A percentile compares a stretch with the other conserved stretches of the same genome.
Conservation (phyloP, 768 basidiomycete genomes). For the Sarcomyxa edulis region DNA sequence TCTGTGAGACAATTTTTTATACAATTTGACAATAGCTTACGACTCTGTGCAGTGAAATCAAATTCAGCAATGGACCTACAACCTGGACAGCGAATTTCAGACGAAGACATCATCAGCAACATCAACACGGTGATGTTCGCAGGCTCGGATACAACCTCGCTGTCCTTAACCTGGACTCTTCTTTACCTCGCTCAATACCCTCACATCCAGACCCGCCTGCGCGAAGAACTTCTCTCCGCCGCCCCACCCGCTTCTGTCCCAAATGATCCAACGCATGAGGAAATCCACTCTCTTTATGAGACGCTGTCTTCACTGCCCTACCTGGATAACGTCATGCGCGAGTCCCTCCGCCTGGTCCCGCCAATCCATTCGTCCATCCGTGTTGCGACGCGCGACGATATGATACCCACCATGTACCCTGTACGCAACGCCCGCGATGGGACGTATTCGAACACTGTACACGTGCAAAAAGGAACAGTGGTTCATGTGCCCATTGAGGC, state of each 20-base stretch:
- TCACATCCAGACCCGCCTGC: conserved; percentile 62
- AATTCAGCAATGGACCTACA: conserved; percentile 70
- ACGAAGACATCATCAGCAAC: conserved; percentile 81
- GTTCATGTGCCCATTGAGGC: conserved; percentile 78
- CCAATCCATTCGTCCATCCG: conserved; percentile 81
- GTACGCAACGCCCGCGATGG: conserved; percentile 45
- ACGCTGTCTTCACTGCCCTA: conserved; percentile 58
- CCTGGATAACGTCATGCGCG: conserved; percentile 72
- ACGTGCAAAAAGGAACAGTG: conserved; percentile 62
- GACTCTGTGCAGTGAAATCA: conserved; percentile 69
- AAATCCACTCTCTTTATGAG: conserved; percentile 55
- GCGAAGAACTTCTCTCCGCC: conserved; percentile 57
- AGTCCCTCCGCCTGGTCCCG: conserved; percentile 72
- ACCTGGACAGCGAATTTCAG: conserved; percentile 70
- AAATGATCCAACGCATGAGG: conserved; percentile 48
- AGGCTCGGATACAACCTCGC: conserved; percentile 83
- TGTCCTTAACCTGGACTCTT: conserved; percentile 83
- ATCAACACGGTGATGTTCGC: conserved; percentile 91
- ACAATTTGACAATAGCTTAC: neutral
- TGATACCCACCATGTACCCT: conserved; percentile 65
- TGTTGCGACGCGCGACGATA: conserved; percentile 73
- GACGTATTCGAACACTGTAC: conserved; percentile 34
- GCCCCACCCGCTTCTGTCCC: conserved; percentile 32
- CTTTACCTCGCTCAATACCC: conserved; percentile 66
- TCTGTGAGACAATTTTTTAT: conserved; percentile 46